Evolutionary conservation across 768 basidiomycete species (phyloP).

Genomic region (Amanita rubescens): DNA sequence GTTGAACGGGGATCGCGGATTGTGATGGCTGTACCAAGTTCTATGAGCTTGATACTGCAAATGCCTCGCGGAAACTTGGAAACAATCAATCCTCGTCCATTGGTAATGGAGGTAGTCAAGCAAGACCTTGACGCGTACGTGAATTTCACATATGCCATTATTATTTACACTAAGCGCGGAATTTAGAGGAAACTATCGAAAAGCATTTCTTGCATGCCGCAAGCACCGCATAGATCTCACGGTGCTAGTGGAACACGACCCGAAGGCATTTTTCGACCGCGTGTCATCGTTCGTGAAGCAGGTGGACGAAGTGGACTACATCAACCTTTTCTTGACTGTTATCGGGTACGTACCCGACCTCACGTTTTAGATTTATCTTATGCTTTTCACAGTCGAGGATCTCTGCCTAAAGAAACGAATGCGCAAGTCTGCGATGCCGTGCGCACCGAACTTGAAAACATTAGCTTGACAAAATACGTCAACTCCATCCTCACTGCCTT

Average conservation of each 20-base stretch:
- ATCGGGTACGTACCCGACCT: conserved; percentile 51
- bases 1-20: conserved; percentile 89
- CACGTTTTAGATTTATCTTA: conserved; percentile 5
- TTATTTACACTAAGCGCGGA: background rate
- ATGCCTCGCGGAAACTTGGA: conserved; percentile 98
- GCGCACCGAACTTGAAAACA: conserved; percentile 60
- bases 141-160: background rate
- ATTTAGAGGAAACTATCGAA: conserved; percentile 64
- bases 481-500: conserved; percentile 91
- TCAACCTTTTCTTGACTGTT: conserved; percentile 86
- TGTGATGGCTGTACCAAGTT: conserved; percentile 78
- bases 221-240: conserved; percentile 92
- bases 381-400: conserved; percentile 43
- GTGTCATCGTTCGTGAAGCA: conserved; percentile 74
- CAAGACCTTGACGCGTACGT: conserved; percentile 67
- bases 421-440: conserved; percentile 72
- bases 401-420: conserved; percentile 50
- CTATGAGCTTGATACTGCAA: conserved; percentile 88
- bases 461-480: conserved; percentile 71
- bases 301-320: conserved; percentile 81
- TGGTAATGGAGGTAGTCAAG: conserved; percentile 82
- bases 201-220: conserved; percentile 86
- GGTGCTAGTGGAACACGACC: conserved; percentile 77
- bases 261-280: conserved; percentile 53
- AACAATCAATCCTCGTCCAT: conserved; percentile 86